These are phyloP conservation scores for Aspergillus sp. DNA, from an alignment of 2,329 filamentous ascomycete genomes.

Conservation along the genomic window DNA sequence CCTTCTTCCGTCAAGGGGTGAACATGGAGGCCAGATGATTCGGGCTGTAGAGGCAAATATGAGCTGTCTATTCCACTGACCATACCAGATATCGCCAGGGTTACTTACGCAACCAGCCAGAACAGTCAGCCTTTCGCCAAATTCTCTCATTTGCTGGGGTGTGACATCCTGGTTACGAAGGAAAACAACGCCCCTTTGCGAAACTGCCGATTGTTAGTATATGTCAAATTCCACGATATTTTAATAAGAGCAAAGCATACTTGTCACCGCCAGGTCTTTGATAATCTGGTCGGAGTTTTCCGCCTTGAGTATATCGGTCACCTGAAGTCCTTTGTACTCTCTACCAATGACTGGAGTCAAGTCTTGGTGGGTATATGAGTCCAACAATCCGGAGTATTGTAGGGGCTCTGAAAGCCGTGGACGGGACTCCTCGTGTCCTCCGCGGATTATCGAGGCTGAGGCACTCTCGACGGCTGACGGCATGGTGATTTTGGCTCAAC, in stretches of 20 bases:
- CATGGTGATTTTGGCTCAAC: slow-evolving; percentile 13
- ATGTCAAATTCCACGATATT: no score
- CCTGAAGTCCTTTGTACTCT: slow-evolving; percentile 43
- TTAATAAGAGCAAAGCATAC: slow-evolving; percentile 47
- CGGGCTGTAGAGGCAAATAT: slow-evolving; percentile 41
- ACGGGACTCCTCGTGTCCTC: slow-evolving; percentile 27
- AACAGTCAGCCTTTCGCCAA: slow-evolving; percentile 49
- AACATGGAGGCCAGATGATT: slow-evolving; percentile 59
- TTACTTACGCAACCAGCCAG: slow-evolving; percentile 45
- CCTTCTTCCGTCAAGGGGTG: slow-evolving; percentile 60
- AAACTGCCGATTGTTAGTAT: slow-evolving; percentile 51
- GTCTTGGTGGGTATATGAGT: slow-evolving; percentile 44
- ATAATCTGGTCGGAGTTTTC: slow-evolving; percentile 64
- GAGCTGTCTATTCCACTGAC: not conserved
- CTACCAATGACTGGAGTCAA: slow-evolving; percentile 45
- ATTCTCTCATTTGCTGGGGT: slow-evolving; percentile 63
- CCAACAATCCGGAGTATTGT: slow-evolving; percentile 40
- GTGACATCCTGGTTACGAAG: slow-evolving; percentile 65
- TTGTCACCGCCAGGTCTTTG: slow-evolving; percentile 66
- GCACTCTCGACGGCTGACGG: slow-evolving; percentile 16
- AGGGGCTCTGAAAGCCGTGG: slow-evolving; percentile 36
- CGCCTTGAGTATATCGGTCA: slow-evolving; percentile 58
- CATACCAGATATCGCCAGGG: not conserved
- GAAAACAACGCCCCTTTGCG: slow-evolving; percentile 68
- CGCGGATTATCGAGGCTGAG: slow-evolving; percentile 18